Conservation (phyloP, 2,329 filamentous ascomycete species). For the Botryotinia globosa region DNA sequence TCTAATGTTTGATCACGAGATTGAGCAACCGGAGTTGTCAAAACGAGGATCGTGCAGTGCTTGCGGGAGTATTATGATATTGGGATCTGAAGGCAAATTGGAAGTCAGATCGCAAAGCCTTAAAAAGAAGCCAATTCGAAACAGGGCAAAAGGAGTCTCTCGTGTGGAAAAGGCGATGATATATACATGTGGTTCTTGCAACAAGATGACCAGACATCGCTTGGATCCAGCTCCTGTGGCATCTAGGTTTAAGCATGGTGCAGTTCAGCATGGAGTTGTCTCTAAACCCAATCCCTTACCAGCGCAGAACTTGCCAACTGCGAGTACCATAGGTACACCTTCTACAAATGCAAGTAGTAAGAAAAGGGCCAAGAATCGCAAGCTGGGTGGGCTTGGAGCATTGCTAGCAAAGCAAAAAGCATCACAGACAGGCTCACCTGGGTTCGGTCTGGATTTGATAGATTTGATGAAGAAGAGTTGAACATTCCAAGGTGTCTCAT, state of each 20-base stretch:
- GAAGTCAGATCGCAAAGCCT: slow-evolving; percentile 20
- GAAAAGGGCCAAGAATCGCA: slow-evolving; percentile 63
- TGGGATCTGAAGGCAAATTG: slow-evolving; percentile 41
- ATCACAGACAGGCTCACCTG: slow-evolving; percentile 23
- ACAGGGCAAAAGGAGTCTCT: slow-evolving; percentile 9
- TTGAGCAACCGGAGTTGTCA: slow-evolving; percentile 48
- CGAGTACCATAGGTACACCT: slow-evolving; percentile 30
- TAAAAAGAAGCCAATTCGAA: neutral
- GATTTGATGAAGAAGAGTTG: slow-evolving; percentile 42
- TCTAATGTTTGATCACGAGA: slow-evolving; percentile 48
- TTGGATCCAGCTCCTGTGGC: slow-evolving; percentile 20
- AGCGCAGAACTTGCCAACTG: neutral
- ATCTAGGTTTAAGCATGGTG: slow-evolving; percentile 11
- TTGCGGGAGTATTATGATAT: slow-evolving; percentile 60
- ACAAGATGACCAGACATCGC: slow-evolving; percentile 29
- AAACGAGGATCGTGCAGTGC: slow-evolving; percentile 55
- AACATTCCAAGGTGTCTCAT: neutral
- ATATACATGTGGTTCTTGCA: slow-evolving; percentile 35
- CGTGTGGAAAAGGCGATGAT: slow-evolving; percentile 27
- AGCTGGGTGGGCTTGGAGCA: slow-evolving; percentile 60
- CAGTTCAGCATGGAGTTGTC: neutral
- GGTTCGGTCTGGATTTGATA: slow-evolving; percentile 40
- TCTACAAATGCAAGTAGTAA: slow-evolving; percentile 58
- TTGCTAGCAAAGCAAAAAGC: slow-evolving; percentile 46
- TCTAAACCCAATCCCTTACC: neutral